Base-by-base conservation (phyloP, 805 yeast genomes). In the Starmerella stigmatis region DNA sequence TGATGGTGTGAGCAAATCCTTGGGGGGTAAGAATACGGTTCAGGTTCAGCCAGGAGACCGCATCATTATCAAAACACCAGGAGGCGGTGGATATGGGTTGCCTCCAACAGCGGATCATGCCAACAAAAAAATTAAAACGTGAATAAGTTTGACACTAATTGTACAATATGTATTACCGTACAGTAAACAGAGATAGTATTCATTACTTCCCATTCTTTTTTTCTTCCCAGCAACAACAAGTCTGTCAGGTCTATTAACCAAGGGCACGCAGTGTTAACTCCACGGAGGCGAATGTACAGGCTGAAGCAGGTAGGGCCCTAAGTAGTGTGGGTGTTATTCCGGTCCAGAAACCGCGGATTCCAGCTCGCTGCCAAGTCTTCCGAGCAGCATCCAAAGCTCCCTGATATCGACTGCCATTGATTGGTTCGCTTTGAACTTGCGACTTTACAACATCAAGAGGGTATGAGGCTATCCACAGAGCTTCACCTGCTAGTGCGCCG, bases 61-160 rank as follows among this genome's bases (percentile, higher is more conserved):
- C 41, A 60, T 84, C 29, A 61, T 78, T 7, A 75, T 85, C 29
- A 61, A 67, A 54, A 83, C 94, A 0, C 94, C 94, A 2, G 94
- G 94, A 35, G 94, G 92, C 26, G 94, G 92, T 35, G 94, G 86
- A 0, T 83, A 70, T 61, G 94, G 94, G 25, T 27, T 5, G 3
- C 13, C n/a, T 1, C 12, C 21, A 9, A 9, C 19, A 4, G 28
- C 4, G 12, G 25, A 26, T 23, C 41, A 13, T 15, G 11, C n/a
- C 7, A 26, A 12, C 16, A 16, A 36, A 15, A 22, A 26, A 13
- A 28, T 35, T 7, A 31, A 20, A 15, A 21, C 19, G 10, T 27
- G 16, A 27, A 16, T 9, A 20, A 20, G 9, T 33, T 10, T 9
- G 16, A 33, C 12, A 13, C 3, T 2, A 8, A 33, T 15, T 32